A percentile compares a stretch with the other conserved stretches of the same genome.
phyloP scores from a whole-genome alignment of 1,284 basidiomycete genomes.

The Leccinum subrobustum region DNA sequence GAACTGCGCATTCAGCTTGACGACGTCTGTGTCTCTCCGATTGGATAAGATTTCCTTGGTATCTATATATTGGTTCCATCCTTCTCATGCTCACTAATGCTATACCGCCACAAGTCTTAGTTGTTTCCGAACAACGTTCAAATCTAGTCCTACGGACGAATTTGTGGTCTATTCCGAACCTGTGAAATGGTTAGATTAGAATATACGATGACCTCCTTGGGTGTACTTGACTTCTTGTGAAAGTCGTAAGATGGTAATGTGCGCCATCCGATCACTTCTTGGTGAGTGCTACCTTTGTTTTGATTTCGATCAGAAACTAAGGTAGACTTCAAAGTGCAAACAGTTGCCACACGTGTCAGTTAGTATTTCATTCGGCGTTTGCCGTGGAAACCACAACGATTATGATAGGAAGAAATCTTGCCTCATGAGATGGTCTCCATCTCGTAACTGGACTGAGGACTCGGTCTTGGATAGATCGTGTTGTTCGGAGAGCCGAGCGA shows the following conservation, averaged over 20 bases:
- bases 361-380: slow-evolving; percentile 1
- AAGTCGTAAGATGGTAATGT: not conserved
- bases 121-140: not conserved
- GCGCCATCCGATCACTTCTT: not conserved
- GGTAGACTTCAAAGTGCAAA: not conserved
- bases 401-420: not conserved
- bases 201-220: not conserved
- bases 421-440: not conserved
- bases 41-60: not conserved
- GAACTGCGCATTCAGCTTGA: not conserved
- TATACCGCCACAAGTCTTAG: not conserved
- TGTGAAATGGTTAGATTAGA: not conserved
- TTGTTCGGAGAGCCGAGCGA: slow-evolving; percentile 1
- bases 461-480: not conserved
- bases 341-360: not conserved
- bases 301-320: not conserved
- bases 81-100: not conserved
- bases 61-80: not conserved
- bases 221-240: not conserved
- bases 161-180: not conserved
- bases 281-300: not conserved
- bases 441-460: not conserved
- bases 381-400: not conserved
- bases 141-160: not conserved
- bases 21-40: not conserved